Evolutionary conservation across 2,329 filamentous ascomycete genomes (phyloP), one percentile per base, ranked within the genome.

Genomic region (Trichoderma oligosporum): DNA sequence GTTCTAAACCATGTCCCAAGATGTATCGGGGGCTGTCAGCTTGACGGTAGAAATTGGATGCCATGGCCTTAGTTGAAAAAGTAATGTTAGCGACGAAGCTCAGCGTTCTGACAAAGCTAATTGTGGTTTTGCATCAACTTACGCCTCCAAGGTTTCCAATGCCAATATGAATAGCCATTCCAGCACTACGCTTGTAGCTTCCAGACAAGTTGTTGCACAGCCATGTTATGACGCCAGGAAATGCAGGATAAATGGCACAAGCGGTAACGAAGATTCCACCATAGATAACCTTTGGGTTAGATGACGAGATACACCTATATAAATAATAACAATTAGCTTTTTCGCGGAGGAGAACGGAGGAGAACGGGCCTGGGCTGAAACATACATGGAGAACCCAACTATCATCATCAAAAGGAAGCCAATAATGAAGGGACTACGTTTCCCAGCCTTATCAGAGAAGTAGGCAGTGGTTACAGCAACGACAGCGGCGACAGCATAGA

Each of bases 181-280:
- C 84, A 0, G 78, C 80, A 7, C 79, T 79, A 4, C 84, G 76
- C 70, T 95, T 95, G 69, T 78, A 79, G 44, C 73, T 76, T 0
- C 78, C 78, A 56, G 92, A 84, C 9, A 88, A 78, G 60, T 95
- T 95, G 69, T 94, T 95, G 31, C 82, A 82, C 0, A 85, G 75
- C 91, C 91, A 95, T 0, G 86, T 79, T 49, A 95, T 87, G 0
- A 87, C 87, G 53, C 92, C 92, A 0, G 89, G 77, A 57, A 94
- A 88, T 25, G 83, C 85, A 0, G 91, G 89, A 63, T 93, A 94
- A 56, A 94, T 91, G 2, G 88, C 87, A 57, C 89, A 80, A 0
- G 89, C 87, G 0, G 83, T 87, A 0, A 95, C 74, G 70, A 92
- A 95, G 0, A 86, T 86, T 0, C 87, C 90, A 0, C 82, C 87